These are phyloP conservation scores for Pleurostoma richardsiae DNA, from an alignment of 2,329 filamentous ascomycete species.

Conservation along the genomic window DNA sequence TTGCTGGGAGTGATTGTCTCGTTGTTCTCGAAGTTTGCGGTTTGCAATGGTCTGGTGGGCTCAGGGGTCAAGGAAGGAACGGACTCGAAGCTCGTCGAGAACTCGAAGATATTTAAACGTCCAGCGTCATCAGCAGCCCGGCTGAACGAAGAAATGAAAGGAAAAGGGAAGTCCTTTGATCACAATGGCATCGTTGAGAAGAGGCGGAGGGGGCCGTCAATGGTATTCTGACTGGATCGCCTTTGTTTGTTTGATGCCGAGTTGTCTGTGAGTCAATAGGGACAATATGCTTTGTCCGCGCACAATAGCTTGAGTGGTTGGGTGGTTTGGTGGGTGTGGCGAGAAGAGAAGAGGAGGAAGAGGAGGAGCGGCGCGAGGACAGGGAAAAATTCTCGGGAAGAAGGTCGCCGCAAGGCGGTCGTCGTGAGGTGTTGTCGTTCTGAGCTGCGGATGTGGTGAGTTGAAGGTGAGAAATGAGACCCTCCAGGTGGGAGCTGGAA, in stretches of 20 bases:
- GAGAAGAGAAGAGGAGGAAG: not conserved
- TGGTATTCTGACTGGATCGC: too few species aligned
- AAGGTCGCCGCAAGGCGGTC: not conserved
- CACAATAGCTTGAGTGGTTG: too few species aligned
- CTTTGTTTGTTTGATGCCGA: too few species aligned
- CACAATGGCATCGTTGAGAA: conserved; percentile 9
- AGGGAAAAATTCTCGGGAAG: not conserved
- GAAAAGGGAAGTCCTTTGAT: conserved; percentile 1
- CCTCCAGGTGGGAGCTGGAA: too few species aligned
- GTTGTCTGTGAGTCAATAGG: too few species aligned
- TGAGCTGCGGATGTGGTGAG: too few species aligned
- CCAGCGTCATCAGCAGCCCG: conserved; percentile 10
- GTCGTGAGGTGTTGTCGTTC: too few species aligned
- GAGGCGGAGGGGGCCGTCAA: not conserved
- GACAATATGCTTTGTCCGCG: too few species aligned
- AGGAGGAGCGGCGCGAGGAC: not conserved
- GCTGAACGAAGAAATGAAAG: conserved; percentile 11
- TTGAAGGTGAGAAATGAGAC: too few species aligned
- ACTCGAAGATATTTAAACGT: conserved; percentile 7
- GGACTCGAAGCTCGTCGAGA: conserved; percentile 2
- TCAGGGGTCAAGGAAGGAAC: conserved; percentile 1
- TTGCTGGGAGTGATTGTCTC: too few species aligned
- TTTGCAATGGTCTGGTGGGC: conserved; percentile 3
- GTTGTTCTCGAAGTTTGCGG: conserved; percentile 1
- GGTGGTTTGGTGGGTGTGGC: not conserved